phyloP scores from a whole-genome alignment of 495 filamentous ascomycete genomes.

The Ramalina intermedia region DNA sequence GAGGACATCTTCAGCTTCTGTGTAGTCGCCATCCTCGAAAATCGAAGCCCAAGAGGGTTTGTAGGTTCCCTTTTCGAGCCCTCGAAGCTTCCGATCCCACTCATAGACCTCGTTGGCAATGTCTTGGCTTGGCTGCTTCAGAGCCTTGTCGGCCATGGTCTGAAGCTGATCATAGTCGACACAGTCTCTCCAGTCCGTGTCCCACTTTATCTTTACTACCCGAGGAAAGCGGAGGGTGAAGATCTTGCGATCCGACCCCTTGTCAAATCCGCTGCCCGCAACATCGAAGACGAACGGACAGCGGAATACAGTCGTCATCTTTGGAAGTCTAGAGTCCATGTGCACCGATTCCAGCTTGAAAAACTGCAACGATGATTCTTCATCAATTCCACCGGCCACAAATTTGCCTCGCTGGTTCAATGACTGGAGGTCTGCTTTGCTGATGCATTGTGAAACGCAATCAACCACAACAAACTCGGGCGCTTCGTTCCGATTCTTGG shows the following conservation, averaged over 20 bases:
- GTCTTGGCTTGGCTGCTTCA: constrained; percentile 24
- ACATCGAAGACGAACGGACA: constrained; percentile 52
- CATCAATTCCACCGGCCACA: constrained; percentile 11
- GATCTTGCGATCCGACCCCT: constrained; percentile 38
- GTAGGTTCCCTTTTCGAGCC: constrained; percentile 21
- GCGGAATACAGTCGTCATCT: constrained; percentile 36
- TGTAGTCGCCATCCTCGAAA: constrained; percentile 4
- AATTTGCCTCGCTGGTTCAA: constrained; percentile 40
- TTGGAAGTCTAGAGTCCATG: constrained; percentile 13
- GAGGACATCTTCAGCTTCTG: neutral
- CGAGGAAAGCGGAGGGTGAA: constrained; percentile 52
- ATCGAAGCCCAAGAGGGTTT: constrained; percentile 4
- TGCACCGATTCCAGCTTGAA: constrained; percentile 1
- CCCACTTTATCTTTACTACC: constrained; percentile 44
- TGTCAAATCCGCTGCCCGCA: constrained; percentile 49
- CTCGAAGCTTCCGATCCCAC: constrained; percentile 41
- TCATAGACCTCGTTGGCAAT: constrained; percentile 35
- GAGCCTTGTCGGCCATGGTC: constrained; percentile 34
- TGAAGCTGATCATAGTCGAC: constrained; percentile 42
- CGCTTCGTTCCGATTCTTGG: constrained; percentile 31
- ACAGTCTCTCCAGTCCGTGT: constrained; percentile 41
- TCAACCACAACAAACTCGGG: constrained; percentile 55
- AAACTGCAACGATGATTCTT: constrained; percentile 4
- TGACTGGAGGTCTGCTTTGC: constrained; percentile 28
- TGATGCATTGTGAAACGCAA: constrained; percentile 37